Base-by-base conservation (phyloP, 2,329 filamentous ascomycete genomes). In the Lasiodiplodia sp. region DNA sequence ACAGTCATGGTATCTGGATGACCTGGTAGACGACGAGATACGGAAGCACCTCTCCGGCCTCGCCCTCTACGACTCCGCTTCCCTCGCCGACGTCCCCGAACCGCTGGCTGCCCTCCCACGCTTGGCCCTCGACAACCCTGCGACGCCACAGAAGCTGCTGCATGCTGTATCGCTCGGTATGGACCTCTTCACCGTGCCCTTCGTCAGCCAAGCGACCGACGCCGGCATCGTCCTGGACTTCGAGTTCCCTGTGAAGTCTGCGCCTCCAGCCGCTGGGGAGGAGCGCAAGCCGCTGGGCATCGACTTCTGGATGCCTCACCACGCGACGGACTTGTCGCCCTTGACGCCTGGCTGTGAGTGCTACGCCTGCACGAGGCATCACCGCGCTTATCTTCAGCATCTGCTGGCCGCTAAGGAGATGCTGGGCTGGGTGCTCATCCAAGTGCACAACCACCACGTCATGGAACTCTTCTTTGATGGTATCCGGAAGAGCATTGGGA, bases 371-470 rank as follows among this genome's bases (percentile, higher is more conserved):
- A 88, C 84, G 2, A 87, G 87, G 21, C 95, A 98, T 78, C 93
- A 97, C 79, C 85, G 91, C 62, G 95, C 96, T 0, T 99, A 92
- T 79, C 76, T 99, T 44, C 91, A 94, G 72, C 96, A 99, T 78
- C 86, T 98, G 0, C 87, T 99, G 6, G 86, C 88, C 57, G 94
- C 96, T 0, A 96, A 94, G 76, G 96, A 99, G 80, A 98, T 99
- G 96, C 88, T 97, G 4, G 95, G 91, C 28, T 99, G 96, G 96
- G 92, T 91, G 0, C 85, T 99, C 8, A 85, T 99, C 8, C 95
- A 98, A 78, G 86, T 97, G 3, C 96, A 99, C 81, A 99, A 99
- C 78, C 90, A 96, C 77, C 86, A 89, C 70, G 81, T 91, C 8
- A 80, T 97, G 66, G 86, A 87, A 56, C 75, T 81, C 0, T 97